Evolutionary conservation across 495 filamentous ascomycete genomes (phyloP).

Genomic region (Hamigera avellanea): DNA sequence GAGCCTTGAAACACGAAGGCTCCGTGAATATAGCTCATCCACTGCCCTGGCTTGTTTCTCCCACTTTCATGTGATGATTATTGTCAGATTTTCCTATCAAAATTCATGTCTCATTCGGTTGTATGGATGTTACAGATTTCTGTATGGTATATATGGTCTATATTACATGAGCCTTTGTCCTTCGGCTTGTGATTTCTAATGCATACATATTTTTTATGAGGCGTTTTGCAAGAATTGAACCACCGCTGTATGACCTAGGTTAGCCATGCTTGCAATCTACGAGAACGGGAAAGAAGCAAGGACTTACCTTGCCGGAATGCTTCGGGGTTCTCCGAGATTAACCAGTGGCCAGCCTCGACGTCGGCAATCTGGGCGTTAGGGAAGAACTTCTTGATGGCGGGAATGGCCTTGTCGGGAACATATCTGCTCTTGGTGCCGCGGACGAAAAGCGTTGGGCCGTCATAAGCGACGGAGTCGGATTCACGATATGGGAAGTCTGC

Average conservation of each 20-base stretch:
- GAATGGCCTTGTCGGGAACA: conserved; percentile 78
- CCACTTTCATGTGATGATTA: too few species aligned
- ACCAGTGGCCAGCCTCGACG: conserved; percentile 86
- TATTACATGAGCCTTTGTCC: too few species aligned
- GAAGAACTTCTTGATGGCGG: conserved; percentile 81
- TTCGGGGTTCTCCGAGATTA: conserved; percentile 87
- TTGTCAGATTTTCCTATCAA: too few species aligned
- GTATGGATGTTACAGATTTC: too few species aligned
- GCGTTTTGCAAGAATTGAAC: conserved; percentile 26
- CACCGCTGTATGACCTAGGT: conserved; percentile 19
- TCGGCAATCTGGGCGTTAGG: conserved; percentile 69
- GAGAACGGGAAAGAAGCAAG: background rate
- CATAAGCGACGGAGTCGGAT: conserved; percentile 41
- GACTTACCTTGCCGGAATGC: conserved; percentile 66
- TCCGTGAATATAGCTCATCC: too few species aligned
- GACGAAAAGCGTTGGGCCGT: conserved; percentile 71
- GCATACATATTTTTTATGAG: too few species aligned
- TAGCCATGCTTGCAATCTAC: background rate
- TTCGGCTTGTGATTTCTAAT: too few species aligned
- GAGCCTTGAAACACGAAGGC: too few species aligned
- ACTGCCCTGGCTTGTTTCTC: too few species aligned
- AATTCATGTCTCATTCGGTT: too few species aligned
- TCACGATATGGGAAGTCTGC: conserved; percentile 71
- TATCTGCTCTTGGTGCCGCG: conserved; percentile 76
- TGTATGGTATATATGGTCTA: too few species aligned